phyloP scores from a whole-genome alignment of 2,329 filamentous ascomycete genomes.

The Colletotrichum sp. region DNA sequence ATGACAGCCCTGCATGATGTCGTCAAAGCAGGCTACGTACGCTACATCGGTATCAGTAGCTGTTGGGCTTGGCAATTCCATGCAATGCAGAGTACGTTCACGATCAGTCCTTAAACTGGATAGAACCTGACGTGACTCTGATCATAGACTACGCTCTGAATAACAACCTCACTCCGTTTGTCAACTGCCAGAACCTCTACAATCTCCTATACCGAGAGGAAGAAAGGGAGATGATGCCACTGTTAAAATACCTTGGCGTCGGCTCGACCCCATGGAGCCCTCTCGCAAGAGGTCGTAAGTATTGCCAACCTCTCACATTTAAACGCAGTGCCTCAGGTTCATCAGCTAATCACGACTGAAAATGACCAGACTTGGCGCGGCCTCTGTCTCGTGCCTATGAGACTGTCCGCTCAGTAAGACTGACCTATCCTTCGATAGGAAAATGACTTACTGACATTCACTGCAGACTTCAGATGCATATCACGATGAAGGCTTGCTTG shows the following conservation, averaged over 20 bases:
- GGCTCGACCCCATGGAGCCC: background rate
- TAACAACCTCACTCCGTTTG: background rate
- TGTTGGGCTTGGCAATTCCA: background rate
- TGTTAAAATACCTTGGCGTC: background rate
- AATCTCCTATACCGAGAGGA: background rate
- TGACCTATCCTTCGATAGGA: background rate
- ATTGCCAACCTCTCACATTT: rapidly evolving
- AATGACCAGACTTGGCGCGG: background rate
- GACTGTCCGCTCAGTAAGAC: background rate
- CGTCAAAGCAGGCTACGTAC: background rate
- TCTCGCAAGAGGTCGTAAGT: background rate
- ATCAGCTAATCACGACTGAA: background rate
- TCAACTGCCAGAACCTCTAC: background rate
- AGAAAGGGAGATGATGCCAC: background rate
- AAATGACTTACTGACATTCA: background rate
- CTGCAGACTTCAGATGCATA: background rate
- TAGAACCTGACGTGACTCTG: background rate
- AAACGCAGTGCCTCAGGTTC: background rate
- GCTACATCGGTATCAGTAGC: background rate
- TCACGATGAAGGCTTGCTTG: background rate
- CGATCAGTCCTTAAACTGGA: too few relatives aligned
- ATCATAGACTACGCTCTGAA: background rate
- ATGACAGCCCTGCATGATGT: background rate
- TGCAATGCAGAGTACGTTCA: background rate
- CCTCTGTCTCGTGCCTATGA: background rate